Evolutionary conservation across 2,329 filamentous ascomycete genomes (phyloP).

Genomic region (Xylaria sp.): DNA sequence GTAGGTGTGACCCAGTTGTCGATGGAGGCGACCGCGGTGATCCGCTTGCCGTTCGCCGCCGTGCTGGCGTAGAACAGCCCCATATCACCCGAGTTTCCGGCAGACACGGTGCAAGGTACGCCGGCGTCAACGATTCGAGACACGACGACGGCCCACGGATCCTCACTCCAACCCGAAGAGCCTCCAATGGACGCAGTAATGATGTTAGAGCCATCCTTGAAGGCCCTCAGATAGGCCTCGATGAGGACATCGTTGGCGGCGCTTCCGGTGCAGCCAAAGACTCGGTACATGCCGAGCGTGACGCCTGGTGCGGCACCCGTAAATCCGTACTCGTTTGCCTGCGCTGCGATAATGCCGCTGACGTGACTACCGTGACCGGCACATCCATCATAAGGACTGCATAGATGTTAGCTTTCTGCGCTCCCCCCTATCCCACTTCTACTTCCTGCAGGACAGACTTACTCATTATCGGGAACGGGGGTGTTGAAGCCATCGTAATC

Average conservation of each 20-base stretch:
- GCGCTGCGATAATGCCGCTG: conserved; percentile 71
- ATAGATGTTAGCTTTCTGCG: conserved; percentile 44
- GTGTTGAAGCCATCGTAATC: conserved; percentile 55
- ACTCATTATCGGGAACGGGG: conserved; percentile 47
- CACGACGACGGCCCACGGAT: conserved; percentile 62
- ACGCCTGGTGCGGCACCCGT: conserved; percentile 68
- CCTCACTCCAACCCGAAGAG: conserved; percentile 63
- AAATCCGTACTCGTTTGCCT: conserved; percentile 64
- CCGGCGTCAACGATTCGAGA: conserved; percentile 65
- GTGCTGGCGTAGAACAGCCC: conserved; percentile 63
- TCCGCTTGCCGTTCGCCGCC: conserved; percentile 60
- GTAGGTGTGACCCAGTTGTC: conserved; percentile 59
- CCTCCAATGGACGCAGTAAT: conserved; percentile 67
- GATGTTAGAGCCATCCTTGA: conserved; percentile 68
- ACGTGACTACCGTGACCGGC: conserved; percentile 70
- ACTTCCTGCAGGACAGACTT: conserved; percentile 16
- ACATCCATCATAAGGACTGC: conserved; percentile 64
- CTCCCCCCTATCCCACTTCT: too few relatives aligned
- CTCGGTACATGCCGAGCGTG: conserved; percentile 65
- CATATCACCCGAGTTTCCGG: conserved; percentile 60
- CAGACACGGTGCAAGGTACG: conserved; percentile 64
- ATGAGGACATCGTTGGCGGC: conserved; percentile 64
- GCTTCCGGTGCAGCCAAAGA: conserved; percentile 65
- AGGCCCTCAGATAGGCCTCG: conserved; percentile 68
- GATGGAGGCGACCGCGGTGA: conserved; percentile 62